phyloP scores from a whole-genome alignment of 2,329 filamentous ascomycete genomes.

The Macroventuria anomochaeta region DNA sequence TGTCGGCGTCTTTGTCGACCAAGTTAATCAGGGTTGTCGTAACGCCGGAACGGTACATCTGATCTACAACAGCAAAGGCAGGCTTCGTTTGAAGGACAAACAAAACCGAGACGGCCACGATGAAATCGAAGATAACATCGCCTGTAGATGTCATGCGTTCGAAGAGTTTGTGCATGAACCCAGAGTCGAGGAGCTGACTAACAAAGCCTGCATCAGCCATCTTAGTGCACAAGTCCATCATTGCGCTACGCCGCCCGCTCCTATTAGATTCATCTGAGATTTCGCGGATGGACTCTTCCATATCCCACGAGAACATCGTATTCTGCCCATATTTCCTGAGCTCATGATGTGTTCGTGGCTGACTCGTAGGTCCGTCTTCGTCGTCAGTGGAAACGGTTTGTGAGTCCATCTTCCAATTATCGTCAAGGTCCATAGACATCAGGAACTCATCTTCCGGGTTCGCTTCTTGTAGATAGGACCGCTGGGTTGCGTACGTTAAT shows the following conservation, averaged over 20 bases:
- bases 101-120: conserved; percentile 68
- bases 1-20: conserved; percentile 60
- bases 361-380: conserved; percentile 47
- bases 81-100: conserved; percentile 67
- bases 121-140: conserved; percentile 62
- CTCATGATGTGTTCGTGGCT: conserved; percentile 66
- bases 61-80: conserved; percentile 64
- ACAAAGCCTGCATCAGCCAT: conserved; percentile 67
- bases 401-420: conserved; percentile 28
- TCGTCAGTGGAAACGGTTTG: conserved; percentile 52
- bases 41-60: conserved; percentile 63
- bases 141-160: conserved; percentile 59
- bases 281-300: conserved; percentile 65
- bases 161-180: conserved; percentile 72
- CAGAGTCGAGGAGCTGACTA: conserved; percentile 75
- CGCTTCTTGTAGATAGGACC: conserved; percentile 65
- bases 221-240: conserved; percentile 63
- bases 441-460: conserved; percentile 50
- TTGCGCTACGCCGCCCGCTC: conserved; percentile 57
- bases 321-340: conserved; percentile 65
- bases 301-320: conserved; percentile 61
- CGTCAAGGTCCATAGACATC: conserved; percentile 44
- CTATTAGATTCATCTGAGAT: conserved; percentile 56
- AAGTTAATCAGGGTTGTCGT: conserved; percentile 63
- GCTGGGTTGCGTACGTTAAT: conserved; percentile 65